phyloP scores from a whole-genome alignment of 2,329 filamentous ascomycete genomes.

The Aspergillus sp. region DNA sequence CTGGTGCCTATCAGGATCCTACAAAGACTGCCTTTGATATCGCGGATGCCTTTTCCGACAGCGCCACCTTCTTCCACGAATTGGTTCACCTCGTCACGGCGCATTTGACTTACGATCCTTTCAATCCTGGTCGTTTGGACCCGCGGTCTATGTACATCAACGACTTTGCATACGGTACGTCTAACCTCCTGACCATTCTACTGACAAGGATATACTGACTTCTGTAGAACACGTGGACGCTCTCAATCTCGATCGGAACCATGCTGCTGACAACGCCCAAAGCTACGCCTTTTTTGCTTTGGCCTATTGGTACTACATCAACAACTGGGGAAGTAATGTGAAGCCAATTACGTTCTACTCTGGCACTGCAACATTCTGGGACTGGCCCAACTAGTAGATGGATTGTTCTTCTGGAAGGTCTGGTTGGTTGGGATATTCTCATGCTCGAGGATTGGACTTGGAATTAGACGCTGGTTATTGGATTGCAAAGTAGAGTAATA shows the following conservation, averaged over 20 bases:
- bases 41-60: not conserved
- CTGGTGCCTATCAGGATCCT: no score
- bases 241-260: not conserved
- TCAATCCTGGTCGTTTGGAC: not conserved
- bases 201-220: not conserved
- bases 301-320: not conserved
- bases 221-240: not conserved
- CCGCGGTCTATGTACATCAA: no score
- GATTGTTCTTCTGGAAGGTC: no score
- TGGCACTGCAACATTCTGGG: not conserved
- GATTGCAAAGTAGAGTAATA: no score
- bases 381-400: not conserved
- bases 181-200: not conserved
- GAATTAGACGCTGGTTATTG: no score
- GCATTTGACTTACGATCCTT: no score
- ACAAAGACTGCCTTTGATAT: no score
- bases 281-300: not conserved
- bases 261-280: not conserved
- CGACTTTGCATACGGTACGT: no score
- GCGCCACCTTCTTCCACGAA: not conserved
- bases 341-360: not conserved
- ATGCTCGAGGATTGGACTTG: no score
- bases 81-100: not conserved
- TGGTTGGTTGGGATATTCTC: no score
- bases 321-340: not conserved